Percentiles rank a stretch among this genome's conserved stretches.
These are phyloP conservation scores for Aspergillus tamarii DNA, from an alignment of 2,329 filamentous ascomycete species.

Conservation along the genomic window DNA sequence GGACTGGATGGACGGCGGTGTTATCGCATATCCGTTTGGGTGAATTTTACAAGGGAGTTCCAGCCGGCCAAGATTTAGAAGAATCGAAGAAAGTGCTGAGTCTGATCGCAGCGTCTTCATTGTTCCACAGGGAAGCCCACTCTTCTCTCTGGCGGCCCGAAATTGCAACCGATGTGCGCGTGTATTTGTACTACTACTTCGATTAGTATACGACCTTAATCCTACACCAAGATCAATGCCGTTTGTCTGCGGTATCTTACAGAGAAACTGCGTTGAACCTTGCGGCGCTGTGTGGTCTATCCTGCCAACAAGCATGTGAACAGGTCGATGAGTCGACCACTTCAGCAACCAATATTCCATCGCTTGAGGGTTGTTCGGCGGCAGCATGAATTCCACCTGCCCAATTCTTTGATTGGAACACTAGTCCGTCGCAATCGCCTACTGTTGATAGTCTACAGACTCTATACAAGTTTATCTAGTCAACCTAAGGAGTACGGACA, in stretches of 20 bases:
- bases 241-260: not conserved
- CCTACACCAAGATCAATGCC: not conserved
- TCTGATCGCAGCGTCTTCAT: not conserved
- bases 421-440: not conserved
- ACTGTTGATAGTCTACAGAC: not conserved
- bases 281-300: not conserved
- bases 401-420: fast-evolving
- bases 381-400: not conserved
- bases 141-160: not conserved
- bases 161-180: no score
- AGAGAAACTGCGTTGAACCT: not conserved
- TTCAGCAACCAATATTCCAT: not conserved
- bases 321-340: not conserved
- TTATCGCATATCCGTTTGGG: not conserved
- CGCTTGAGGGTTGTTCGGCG: not conserved
- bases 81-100: not conserved
- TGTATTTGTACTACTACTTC: not conserved
- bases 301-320: fast-evolving
- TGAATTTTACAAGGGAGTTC: not conserved
- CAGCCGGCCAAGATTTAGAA: no score
- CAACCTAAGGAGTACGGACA: no score
- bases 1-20: not conserved
- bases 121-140: not conserved
- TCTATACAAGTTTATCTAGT: not conserved
- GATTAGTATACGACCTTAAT: not conserved